A percentile compares a stretch with the other conserved stretches of the same genome.
Evolutionary conservation across 768 basidiomycete genomes (phyloP).

Genomic region (Leccinum truebloodii): DNA sequence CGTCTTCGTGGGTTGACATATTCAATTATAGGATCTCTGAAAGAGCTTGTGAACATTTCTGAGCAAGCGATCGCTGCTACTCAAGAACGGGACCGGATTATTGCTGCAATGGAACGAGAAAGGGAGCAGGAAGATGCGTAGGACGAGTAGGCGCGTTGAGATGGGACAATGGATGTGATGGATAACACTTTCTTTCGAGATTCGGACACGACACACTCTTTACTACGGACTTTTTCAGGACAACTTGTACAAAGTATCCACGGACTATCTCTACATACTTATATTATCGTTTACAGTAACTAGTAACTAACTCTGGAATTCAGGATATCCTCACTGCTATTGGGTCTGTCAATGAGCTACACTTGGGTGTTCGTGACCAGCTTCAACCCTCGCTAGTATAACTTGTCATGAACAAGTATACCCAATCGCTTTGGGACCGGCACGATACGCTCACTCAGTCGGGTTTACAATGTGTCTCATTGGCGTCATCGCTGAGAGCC

Average conservation of each 20-base stretch:
- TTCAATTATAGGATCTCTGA: conserved; percentile 32
- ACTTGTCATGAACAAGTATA: too few species aligned
- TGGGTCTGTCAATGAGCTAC: too few species aligned
- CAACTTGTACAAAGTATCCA: neutral
- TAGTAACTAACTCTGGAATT: neutral
- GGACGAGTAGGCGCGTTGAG: neutral
- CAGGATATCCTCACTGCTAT: neutral
- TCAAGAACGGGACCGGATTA: conserved; percentile 31
- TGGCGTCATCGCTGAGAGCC: neutral
- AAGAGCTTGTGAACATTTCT: conserved; percentile 34
- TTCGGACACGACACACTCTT: neutral
- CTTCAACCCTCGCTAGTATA: neutral
- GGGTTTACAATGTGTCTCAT: neutral
- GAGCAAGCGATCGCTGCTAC: conserved; percentile 35
- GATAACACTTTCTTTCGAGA: neutral
- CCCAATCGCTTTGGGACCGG: neutral
- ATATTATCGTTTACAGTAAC: neutral
- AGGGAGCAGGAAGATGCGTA: conserved; percentile 7
- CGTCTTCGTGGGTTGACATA: neutral
- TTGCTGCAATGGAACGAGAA: conserved; percentile 10
- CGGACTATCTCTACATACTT: neutral
- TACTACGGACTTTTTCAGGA: neutral
- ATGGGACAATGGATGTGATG: neutral
- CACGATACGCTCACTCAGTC: neutral
- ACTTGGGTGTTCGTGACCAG: neutral